Evolutionary conservation across 306 rosid species (phyloP), one percentile per base, ranked within the genome.

Genomic region (Rosa multiflora): DNA sequence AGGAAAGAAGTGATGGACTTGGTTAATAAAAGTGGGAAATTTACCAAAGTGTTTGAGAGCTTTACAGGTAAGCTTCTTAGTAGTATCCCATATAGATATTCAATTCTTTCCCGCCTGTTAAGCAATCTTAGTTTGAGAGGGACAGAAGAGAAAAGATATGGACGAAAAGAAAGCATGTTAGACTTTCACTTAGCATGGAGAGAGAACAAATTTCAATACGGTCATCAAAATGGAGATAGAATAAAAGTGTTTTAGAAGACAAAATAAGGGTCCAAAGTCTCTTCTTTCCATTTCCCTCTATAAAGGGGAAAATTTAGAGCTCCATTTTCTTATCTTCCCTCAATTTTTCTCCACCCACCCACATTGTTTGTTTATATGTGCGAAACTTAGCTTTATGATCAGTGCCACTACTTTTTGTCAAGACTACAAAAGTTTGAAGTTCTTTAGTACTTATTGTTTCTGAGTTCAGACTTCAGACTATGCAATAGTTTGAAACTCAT

Each of bases 1-100:
- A 93, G 99, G 91, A 95, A 95, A 90, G 97, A 93, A 91, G 74
- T 93, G 71, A 95, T 93, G 99, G 97, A 95, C 83, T 72, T 90
- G 79, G 92, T 95, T 23, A 76, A 79, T 75, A 86, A 86, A 83
- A 95, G 98, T 80, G 96, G 96, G 51, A 95, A 93, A 78, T 95
- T 95, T 72, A 85, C 79, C 51, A 86, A 93, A 66, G 88, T 83
- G 75, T 91, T 93, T 77, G 96, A 89, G 82, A 86, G 86, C 49
- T 95, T 93, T 83, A 89, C 98, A 37, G 97, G 99, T 91, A 81
- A 70, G 15, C 52, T 44, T 61, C 56, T 67, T 4, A 39, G 58
- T 81, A 18, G 55, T 73, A 69, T 75, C 26, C 49, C 42, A 66
- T 39, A 43, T 37, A 20, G 68, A 62, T 77, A 4, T 43, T 18